Percentiles rank a stretch among this genome's conserved stretches.
phyloP scores from a whole-genome alignment of 768 basidiomycete species.

The Suillus brevipes region DNA sequence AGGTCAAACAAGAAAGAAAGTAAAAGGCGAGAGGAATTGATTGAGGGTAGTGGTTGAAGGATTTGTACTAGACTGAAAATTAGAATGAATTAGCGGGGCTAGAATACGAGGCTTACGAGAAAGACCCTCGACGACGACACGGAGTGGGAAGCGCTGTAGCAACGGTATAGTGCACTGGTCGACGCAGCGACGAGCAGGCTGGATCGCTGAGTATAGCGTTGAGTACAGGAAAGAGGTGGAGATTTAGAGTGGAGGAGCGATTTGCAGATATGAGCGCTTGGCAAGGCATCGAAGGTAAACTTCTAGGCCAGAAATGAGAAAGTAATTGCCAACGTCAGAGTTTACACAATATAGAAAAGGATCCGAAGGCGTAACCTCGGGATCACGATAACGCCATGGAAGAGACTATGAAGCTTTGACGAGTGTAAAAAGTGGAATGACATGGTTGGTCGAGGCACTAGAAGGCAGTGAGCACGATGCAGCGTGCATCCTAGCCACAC shows the following conservation, averaged over 20 bases:
- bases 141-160: not conserved
- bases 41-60: no score
- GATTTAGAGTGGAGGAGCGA: not conserved
- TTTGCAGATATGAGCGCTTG: slow-evolving; percentile 5
- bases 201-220: not conserved
- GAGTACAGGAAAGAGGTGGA: slow-evolving; percentile 2
- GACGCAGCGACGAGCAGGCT: slow-evolving; percentile 1
- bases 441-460: not conserved
- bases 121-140: not conserved
- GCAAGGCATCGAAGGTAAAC: not conserved
- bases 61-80: not conserved
- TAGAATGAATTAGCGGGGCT: not conserved
- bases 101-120: slow-evolving; percentile 6
- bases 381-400: no score
- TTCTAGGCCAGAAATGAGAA: not conserved
- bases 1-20: not conserved
- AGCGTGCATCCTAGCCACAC: not conserved
- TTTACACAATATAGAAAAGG: not conserved
- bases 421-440: not conserved
- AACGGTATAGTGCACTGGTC: not conserved
- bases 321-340: no score
- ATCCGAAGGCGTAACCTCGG: not conserved
- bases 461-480: not conserved
- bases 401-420: not conserved
- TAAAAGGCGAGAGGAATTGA: no score